Evolutionary conservation across 805 yeast genomes (phyloP).

Genomic region (Wickerhamomyces alni): DNA sequence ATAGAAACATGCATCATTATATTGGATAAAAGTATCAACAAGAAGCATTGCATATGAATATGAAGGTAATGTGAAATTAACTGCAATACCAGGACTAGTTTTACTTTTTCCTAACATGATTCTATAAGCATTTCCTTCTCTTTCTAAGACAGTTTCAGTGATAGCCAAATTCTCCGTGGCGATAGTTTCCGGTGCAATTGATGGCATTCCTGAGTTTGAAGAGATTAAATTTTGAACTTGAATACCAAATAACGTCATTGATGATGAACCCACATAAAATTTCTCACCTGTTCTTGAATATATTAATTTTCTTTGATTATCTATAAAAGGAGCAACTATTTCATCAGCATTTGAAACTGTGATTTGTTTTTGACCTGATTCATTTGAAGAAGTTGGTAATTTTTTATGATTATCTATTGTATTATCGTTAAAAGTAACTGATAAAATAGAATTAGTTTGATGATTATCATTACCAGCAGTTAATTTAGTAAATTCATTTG

Average conservation of each 20-base stretch:
- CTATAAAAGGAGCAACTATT: conserved; percentile 65
- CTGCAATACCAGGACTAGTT: conserved; percentile 61
- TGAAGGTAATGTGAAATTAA: conserved; percentile 68
- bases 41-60: conserved; percentile 69
- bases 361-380: background rate
- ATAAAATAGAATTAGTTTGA: background rate
- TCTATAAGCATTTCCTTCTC: conserved; percentile 72
- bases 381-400: background rate
- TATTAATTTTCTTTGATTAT: conserved; percentile 63
- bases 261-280: conserved; percentile 73
- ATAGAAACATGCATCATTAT: conserved; percentile 80
- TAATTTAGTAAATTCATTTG: background rate
- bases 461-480: background rate
- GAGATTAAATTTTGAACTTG: conserved; percentile 63
- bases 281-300: conserved; percentile 73
- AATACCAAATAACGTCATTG: conserved; percentile 76
- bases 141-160: conserved; percentile 55
- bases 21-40: conserved; percentile 71
- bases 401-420: background rate
- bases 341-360: conserved; percentile 28
- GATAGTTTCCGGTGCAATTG: background rate
- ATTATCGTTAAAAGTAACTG: conserved; percentile 3
- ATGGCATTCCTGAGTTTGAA: background rate
- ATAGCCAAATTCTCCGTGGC: conserved; percentile 13
- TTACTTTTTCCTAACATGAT: conserved; percentile 64